Base-by-base conservation (phyloP, 768 basidiomycete species). In the Podaxis sp. region DNA sequence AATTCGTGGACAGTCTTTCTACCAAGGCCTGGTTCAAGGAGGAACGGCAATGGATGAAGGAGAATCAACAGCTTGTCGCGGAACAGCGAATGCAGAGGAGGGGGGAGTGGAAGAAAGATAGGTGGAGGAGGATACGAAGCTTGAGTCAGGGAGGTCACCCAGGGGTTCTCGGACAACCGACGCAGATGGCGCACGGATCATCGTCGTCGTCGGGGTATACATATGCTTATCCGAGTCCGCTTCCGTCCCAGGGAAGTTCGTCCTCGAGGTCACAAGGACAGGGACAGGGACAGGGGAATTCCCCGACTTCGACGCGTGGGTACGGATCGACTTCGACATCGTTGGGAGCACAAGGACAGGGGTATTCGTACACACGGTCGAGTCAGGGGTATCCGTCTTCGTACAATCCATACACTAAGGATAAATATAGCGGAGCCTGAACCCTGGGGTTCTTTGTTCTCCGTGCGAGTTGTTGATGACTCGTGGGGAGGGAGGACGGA, bases 1-100 rank as follows among this genome's bases (percentile, higher is more conserved):
- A 65, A 28, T 65, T 63, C 44, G 65, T 65, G 25, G 65, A 65
- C 48, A 61, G 60, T 37, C n/a, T 56, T 16, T 46, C 40, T n/a
- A 61, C 57, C 18, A 35, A 56, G 47, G 18, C 59, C 4, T 65
- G 61, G 35, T 65, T 65, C 47, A 63, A 57, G 50, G 65, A 65
- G 54, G 65, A 65, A 48, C 63, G 57, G 44, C 62, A 63, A 48
- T 61, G 62, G 61, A 55, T 59, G 48, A 63, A 50, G 44, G 58
- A 59, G 4, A 59, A 59, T 18, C 47, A n/a, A 4, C 11, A 37
- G 16, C 25, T 40, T 14, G 57, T 59, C 2, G 10, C 23, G 14
- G 48, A 50, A 7, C 57, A 59, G 23, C 36, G 50, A 10, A 18
- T 14, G 35, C 23, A 21, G 47, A 40, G 54, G 35, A 52, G 55